These are phyloP conservation scores for Solanum peruvianum DNA, from an alignment of 257 asterid species.

Conservation along the genomic window DNA sequence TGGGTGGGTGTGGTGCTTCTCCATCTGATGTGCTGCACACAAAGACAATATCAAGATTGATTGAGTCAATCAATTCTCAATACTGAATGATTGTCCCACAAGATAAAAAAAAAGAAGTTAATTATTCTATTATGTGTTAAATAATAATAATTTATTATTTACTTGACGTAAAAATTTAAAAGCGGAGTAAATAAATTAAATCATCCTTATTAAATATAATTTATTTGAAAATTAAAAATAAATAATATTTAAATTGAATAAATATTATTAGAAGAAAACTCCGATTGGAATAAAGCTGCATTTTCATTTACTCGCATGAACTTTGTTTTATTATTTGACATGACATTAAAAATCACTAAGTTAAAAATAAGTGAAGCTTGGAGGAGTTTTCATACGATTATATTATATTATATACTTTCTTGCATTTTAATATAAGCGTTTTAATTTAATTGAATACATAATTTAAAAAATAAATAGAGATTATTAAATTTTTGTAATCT, in stretches of 20 bases:
- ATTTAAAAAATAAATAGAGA: no score
- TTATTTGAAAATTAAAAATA: no score
- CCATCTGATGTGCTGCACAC: neutral
- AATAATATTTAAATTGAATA: no score
- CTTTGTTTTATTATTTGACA: slow-evolving; percentile 9
- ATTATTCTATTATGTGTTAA: rapidly evolving
- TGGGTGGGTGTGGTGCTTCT: no score
- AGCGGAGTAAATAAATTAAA: no score
- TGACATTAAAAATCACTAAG: slow-evolving; percentile 4
- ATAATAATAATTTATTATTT: no score
- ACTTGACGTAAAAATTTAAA: no score
- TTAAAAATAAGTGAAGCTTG: neutral
- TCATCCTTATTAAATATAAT: no score
- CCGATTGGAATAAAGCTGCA: slow-evolving; percentile 10
- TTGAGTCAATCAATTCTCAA: neutral
- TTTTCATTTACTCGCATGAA: slow-evolving; percentile 2
- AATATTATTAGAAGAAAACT: neutral
- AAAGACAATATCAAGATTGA: neutral
- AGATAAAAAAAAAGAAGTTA: neutral
- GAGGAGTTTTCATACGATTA: neutral
- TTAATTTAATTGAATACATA: no score
- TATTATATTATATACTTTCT: no score
- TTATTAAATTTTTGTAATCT: no score
- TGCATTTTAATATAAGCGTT: no score
- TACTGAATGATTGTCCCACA: neutral